A percentile compares a stretch with the other conserved stretches of the same genome.
These are phyloP conservation scores for Blastocystis sp. DNA, from an alignment of 352 stramenopile genomes.

Conservation along the genomic window DNA sequence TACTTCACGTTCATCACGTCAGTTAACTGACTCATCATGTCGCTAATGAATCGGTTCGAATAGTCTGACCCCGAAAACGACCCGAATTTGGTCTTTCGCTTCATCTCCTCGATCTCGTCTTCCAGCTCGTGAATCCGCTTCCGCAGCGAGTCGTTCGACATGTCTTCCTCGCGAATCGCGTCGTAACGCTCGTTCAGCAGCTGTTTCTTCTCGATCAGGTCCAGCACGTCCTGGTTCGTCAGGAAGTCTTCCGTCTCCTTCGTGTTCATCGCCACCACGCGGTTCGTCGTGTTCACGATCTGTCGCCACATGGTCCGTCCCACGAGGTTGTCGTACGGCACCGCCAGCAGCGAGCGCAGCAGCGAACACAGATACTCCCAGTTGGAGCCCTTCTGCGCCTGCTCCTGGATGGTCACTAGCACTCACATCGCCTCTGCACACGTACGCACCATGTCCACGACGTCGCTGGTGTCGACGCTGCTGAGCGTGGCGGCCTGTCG, in stretches of 20 bases:
- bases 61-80: background rate
- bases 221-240: background rate
- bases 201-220: conserved; percentile 36
- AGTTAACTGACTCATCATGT: conserved; percentile 21
- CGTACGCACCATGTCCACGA: conserved; percentile 51
- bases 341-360: conserved; percentile 17
- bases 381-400: conserved; percentile 59
- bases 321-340: conserved; percentile 45
- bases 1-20: conserved; percentile 24
- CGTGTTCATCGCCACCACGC: conserved; percentile 17
- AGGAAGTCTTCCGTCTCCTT: conserved; percentile 11
- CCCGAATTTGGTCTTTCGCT: background rate
- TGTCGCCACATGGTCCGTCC: conserved; percentile 41
- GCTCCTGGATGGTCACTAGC: conserved; percentile 52
- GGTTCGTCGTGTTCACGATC: conserved; percentile 15
- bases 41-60: background rate
- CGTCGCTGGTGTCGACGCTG: conserved; percentile 50
- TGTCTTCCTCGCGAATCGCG: conserved; percentile 12
- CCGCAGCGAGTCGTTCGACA: background rate
- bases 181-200: conserved; percentile 48
- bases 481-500: conserved; percentile 24
- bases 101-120: background rate
- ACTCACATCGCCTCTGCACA: background rate
- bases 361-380: conserved; percentile 65
- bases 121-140: conserved; percentile 41